A percentile compares a stretch with the other conserved stretches of the same genome.
These are phyloP conservation scores for Exsudoporus floridanus DNA, from an alignment of 1,284 basidiomycete genomes.

Conservation along the genomic window DNA sequence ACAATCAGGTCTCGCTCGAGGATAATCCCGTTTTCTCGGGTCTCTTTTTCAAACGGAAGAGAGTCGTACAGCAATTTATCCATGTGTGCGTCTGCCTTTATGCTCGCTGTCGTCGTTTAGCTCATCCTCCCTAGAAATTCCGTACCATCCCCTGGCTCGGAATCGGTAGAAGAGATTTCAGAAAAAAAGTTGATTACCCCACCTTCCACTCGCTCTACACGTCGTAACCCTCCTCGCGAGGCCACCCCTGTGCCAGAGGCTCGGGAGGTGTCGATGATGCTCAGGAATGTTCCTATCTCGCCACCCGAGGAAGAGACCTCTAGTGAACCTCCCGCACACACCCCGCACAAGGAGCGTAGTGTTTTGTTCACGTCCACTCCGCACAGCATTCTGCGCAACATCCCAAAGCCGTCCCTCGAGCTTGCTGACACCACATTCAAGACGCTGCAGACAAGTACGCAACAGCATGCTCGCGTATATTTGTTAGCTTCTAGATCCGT, in stretches of 20 bases:
- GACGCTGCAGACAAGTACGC: slow-evolving; percentile 25
- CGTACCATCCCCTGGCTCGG: slow-evolving; percentile 18
- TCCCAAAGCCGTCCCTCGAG: slow-evolving; percentile 24
- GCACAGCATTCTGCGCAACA: slow-evolving; percentile 27
- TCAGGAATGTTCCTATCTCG: slow-evolving; percentile 44
- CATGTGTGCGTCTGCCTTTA: slow-evolving; percentile 10
- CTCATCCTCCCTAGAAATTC: slow-evolving; percentile 20
- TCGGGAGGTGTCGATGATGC: slow-evolving; percentile 49
- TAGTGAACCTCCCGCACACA: slow-evolving; percentile 25
- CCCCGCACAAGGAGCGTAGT: slow-evolving; percentile 22
- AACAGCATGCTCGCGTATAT: slow-evolving; percentile 20
- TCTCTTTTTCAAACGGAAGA: slow-evolving; percentile 46
- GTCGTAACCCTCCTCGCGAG: slow-evolving; percentile 40
- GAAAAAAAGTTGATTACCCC: slow-evolving; percentile 25
- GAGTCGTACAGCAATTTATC: slow-evolving; percentile 37
- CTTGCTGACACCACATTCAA: slow-evolving; percentile 38
- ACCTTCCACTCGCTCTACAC: slow-evolving; percentile 26
- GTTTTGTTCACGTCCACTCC: slow-evolving; percentile 28
- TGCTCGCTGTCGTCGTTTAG: not conserved
- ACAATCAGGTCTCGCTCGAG: slow-evolving; percentile 49
- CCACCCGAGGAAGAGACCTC: slow-evolving; percentile 37
- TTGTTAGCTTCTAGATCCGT: slow-evolving; percentile 46
- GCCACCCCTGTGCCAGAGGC: slow-evolving; percentile 46
- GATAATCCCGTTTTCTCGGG: slow-evolving; percentile 55
- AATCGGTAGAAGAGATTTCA: slow-evolving; percentile 13